Conservation (phyloP, 2,329 filamentous ascomycete species). For the Fusarium sp. region DNA sequence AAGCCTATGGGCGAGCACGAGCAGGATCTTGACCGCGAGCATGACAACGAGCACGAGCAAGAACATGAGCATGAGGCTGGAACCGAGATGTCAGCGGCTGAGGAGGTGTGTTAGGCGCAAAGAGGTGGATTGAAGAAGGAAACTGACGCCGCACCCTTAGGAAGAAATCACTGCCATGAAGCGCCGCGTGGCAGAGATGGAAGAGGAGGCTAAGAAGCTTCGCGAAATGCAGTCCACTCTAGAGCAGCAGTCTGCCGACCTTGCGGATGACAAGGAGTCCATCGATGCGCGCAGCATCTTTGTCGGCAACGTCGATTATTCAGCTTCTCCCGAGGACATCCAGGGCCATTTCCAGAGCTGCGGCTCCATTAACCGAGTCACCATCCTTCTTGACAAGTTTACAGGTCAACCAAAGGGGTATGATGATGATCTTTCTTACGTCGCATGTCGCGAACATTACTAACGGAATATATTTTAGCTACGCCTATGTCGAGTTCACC, state of each 20-base stretch:
- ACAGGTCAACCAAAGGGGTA: conserved; percentile 99
- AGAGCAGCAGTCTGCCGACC: conserved; percentile 85
- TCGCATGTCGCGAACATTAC: conserved; percentile 2
- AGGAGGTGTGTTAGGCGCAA: conserved; percentile 55
- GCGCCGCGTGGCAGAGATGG: conserved; percentile 88
- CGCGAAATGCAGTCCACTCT: conserved; percentile 89
- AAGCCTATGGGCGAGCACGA: conserved; percentile 49
- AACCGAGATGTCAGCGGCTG: conserved; percentile 50
- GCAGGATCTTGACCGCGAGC: conserved; percentile 40
- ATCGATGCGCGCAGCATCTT: conserved; percentile 97
- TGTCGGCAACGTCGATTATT: conserved; percentile 98
- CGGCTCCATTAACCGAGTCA: conserved; percentile 97
- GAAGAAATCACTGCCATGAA: conserved; percentile 92
- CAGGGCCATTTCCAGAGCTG: conserved; percentile 98
- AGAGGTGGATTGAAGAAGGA: conserved; percentile 48
- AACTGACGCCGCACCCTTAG: conserved; percentile 58
- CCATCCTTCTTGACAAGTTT: conserved; percentile 97
- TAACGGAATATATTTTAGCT: conserved; percentile 67
- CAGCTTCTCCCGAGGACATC: conserved; percentile 93
- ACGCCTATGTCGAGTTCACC: conserved; percentile 98
- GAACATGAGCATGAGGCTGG: conserved; percentile 51
- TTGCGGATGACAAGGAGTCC: conserved; percentile 94
- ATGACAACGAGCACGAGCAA: conserved; percentile 39
- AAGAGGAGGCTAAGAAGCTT: conserved; percentile 87
- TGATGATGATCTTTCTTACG: conserved; percentile 64